These are phyloP conservation scores for Saccharomyces mikatae DNA, from an alignment of 805 yeast genomes.

Conservation along the genomic window DNA sequence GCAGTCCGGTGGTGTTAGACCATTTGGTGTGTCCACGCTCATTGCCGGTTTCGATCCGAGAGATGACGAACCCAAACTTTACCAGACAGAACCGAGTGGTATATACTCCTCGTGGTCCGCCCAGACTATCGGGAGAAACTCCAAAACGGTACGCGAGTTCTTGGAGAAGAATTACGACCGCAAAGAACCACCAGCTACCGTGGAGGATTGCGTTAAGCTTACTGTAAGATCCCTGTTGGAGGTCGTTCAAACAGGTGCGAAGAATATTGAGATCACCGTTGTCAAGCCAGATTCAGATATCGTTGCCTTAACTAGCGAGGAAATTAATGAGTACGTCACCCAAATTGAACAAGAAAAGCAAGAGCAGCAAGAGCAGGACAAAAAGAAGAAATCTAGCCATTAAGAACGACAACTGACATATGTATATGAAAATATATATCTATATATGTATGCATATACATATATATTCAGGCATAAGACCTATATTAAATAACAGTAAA, in stretches of 20 bases:
- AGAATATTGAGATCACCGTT: conserved; percentile 87
- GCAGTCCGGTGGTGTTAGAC: conserved; percentile 97
- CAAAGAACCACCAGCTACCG: conserved; percentile 45
- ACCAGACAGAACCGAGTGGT: conserved; percentile 96
- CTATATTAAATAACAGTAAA: background rate
- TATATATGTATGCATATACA: background rate
- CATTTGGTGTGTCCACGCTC: conserved; percentile 91
- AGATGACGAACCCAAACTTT: conserved; percentile 71
- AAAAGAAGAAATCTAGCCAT: conserved; percentile 32
- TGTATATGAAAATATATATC: too few species aligned
- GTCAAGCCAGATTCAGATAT: conserved; percentile 63
- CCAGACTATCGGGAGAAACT: conserved; percentile 89
- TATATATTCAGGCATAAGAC: background rate
- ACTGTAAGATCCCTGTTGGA: conserved; percentile 83
- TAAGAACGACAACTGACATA: background rate
- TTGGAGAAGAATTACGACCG: conserved; percentile 76
- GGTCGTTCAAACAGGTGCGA: conserved; percentile 96
- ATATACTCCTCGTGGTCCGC: conserved; percentile 98
- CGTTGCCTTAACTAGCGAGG: conserved; percentile 55
- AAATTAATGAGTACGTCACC: conserved; percentile 65
- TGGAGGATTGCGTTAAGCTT: conserved; percentile 65
- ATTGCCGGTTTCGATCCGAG: conserved; percentile 88
- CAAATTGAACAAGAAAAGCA: conserved; percentile 82
- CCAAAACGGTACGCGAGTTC: conserved; percentile 91
- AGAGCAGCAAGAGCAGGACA: conserved; percentile 70